Evolutionary conservation across 2,329 filamentous ascomycete genomes (phyloP).

Genomic region (Exophiala sp.): DNA sequence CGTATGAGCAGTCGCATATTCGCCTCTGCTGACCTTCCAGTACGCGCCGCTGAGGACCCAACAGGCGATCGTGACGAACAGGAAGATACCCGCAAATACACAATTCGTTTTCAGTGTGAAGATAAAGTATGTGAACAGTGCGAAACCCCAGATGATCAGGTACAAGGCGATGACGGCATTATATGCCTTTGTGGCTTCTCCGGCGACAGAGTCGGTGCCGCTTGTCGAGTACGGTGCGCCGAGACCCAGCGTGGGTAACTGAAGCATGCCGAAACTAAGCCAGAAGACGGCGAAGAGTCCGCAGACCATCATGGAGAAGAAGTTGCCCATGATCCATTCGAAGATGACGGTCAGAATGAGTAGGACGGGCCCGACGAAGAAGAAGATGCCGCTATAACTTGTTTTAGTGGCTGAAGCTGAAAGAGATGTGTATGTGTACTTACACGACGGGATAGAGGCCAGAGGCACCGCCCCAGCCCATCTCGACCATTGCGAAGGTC

Average conservation of each 20-base stretch:
- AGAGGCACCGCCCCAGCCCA: slow-evolving; percentile 26
- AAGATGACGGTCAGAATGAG: slow-evolving; percentile 23
- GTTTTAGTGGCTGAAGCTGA: background rate
- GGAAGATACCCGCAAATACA: slow-evolving; percentile 25
- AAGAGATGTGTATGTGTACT: background rate
- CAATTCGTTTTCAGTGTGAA: slow-evolving; percentile 27
- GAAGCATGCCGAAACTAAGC: slow-evolving; percentile 26
- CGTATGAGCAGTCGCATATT: slow-evolving; percentile 17
- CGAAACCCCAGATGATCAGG: slow-evolving; percentile 27
- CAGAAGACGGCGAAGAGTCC: slow-evolving; percentile 27
- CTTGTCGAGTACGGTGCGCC: slow-evolving; percentile 21
- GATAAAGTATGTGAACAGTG: slow-evolving; percentile 27
- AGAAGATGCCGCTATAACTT: slow-evolving; percentile 24
- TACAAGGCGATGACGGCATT: slow-evolving; percentile 27
- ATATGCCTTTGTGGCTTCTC: slow-evolving; percentile 19
- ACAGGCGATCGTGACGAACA: slow-evolving; percentile 22
- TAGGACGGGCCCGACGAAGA: slow-evolving; percentile 27
- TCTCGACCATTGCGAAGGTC: slow-evolving; percentile 27
- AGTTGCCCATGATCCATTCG: slow-evolving; percentile 29
- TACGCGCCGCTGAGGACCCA: slow-evolving; percentile 27
- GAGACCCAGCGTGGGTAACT: slow-evolving; percentile 25
- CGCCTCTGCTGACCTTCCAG: slow-evolving; percentile 26
- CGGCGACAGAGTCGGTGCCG: slow-evolving; percentile 19
- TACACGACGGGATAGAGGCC: slow-evolving; percentile 25
- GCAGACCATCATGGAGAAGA: slow-evolving; percentile 28